Evolutionary conservation across 495 filamentous ascomycete species (phyloP).

Genomic region (Talaromyces thailandensis): DNA sequence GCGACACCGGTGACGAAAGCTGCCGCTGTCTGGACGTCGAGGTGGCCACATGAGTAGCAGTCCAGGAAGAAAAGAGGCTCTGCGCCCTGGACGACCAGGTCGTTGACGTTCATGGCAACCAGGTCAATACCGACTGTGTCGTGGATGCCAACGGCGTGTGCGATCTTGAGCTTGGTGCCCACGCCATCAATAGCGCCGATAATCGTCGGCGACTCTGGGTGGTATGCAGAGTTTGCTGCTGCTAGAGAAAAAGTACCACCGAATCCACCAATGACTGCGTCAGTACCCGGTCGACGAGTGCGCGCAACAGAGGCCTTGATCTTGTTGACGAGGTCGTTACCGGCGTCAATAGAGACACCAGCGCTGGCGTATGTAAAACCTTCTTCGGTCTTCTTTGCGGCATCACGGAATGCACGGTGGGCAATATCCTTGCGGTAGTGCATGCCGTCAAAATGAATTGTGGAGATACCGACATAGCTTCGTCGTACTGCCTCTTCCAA

Average conservation of each 20-base stretch:
- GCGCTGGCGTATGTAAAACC: conserved; percentile 86
- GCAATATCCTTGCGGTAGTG: conserved; percentile 92
- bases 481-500: conserved; percentile 74
- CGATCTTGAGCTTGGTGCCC: conserved; percentile 93
- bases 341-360: conserved; percentile 86
- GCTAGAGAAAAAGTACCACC: conserved; percentile 80
- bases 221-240: conserved; percentile 58
- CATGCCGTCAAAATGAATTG: conserved; percentile 83
- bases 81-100: conserved; percentile 90
- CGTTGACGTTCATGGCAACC: conserved; percentile 98
- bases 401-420: conserved; percentile 43
- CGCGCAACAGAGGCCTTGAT: conserved; percentile 79
- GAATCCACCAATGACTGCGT: conserved; percentile 90
- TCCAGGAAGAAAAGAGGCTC: conserved; percentile 92
- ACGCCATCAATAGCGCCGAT: conserved; percentile 93
- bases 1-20: conserved; percentile 84
- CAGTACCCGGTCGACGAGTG: conserved; percentile 74
- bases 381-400: conserved; percentile 19
- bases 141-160: conserved; percentile 78
- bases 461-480: conserved; percentile 71
- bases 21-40: conserved; percentile 66
- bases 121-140: conserved; percentile 91
- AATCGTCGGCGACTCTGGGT: conserved; percentile 59
- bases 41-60: conserved; percentile 83
- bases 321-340: conserved; percentile 79